These are phyloP conservation scores for Hippophae gyantsensis DNA, from an alignment of 306 rosid species.

Conservation along the genomic window DNA sequence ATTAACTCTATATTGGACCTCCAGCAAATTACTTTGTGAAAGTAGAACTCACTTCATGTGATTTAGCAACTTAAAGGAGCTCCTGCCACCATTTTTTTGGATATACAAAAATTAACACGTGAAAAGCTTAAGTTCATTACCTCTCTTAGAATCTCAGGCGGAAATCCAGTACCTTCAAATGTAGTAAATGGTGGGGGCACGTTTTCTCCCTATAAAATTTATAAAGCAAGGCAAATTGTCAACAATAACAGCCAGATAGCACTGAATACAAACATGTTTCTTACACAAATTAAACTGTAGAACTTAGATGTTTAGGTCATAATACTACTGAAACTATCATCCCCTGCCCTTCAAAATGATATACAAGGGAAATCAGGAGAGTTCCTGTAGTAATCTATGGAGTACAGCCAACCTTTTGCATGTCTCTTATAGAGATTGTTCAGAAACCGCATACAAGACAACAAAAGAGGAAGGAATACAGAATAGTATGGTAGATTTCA, in stretches of 20 bases:
- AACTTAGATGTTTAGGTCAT: no score
- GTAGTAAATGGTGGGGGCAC: constrained; percentile 71
- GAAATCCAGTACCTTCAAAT: constrained; percentile 71
- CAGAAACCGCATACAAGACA: no score
- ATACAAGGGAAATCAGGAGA: no score
- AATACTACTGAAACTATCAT: no score
- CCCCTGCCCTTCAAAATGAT: no score
- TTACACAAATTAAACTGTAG: no score
- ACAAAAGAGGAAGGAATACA: background rate
- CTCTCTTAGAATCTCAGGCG: constrained; percentile 95
- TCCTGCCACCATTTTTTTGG: constrained; percentile 23
- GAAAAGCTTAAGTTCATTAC: constrained; percentile 33
- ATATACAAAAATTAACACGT: constrained; percentile 12
- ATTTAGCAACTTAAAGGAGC: constrained; percentile 29
- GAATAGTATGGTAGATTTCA: background rate
- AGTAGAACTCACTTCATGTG: constrained; percentile 34
- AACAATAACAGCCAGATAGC: constrained; percentile 1
- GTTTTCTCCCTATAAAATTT: constrained; percentile 57
- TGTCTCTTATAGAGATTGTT: no score
- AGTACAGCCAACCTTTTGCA: no score
- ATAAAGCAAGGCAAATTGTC: constrained; percentile 1
- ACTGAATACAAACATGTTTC: background rate
- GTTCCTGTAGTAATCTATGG: no score
- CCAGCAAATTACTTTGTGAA: constrained; percentile 59
- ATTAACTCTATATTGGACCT: constrained; percentile 58